Evolutionary conservation across 139 green algal species (phyloP), one percentile per base, ranked within the genome.

Genomic region (Haematococcus sp.): DNA sequence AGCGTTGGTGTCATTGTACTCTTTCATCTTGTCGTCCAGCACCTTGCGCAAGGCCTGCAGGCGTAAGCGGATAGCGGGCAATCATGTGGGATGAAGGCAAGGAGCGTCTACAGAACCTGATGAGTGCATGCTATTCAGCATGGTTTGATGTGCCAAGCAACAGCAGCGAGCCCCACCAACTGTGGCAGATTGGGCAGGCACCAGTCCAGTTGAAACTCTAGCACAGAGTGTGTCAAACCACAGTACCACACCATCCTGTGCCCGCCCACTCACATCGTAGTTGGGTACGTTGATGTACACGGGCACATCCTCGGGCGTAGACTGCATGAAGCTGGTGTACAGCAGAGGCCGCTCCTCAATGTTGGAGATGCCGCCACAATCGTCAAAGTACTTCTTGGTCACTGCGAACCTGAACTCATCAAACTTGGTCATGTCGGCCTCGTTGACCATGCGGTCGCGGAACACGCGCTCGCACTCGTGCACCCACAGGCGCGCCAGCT

Each of bases 1-100:
- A 11, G 90, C 81, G 76, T 97, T 94, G 67, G 44, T 84, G 40
- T 96, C 91, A 68, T 97, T 97, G 86, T 97, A 95, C 83, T 97
- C 92, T 5, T 73, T 63, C 63, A 97, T 76, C 76, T 90, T 90
- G 35, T 93, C 87, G 28, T 96, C 87, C 65, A 97, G 79, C 23
- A 75, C 69, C 71, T 88, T 90, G 34, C 87, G 86, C 30, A 97
- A 79, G 1, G 71, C 44, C 28, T 89, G 64, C 65, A 4, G 76
- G 52, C 2, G 83, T 70, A 17, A 52, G 32, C 4, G 74, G 64
- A 78, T 95, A 95, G 11, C 0, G 87, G 79, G 0, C 28, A 54
- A 32, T 89, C 88, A 15, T 91, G 56, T 17, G 33, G 31, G 23
- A 69, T 30, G 22, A 31, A 25, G 27, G 27, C 55, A 63, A 23